Evolutionary conservation across 768 basidiomycete genomes (phyloP).

Genomic region (Tephrocybe sp.): DNA sequence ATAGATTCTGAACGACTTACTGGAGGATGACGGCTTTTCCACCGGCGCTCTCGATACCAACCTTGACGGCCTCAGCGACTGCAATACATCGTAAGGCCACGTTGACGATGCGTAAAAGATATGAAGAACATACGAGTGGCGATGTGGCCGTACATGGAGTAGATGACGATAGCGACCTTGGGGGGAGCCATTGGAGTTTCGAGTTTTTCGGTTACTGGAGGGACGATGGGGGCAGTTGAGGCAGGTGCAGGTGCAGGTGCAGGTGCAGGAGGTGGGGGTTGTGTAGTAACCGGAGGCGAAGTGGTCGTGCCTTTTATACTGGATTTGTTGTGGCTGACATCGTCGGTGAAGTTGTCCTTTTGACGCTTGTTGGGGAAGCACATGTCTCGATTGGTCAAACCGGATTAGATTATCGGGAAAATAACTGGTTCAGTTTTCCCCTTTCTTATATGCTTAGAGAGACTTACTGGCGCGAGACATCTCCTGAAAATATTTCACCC

Average conservation of each 20-base stretch:
- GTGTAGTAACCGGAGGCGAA: slow-evolving; percentile 10
- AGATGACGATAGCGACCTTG: slow-evolving; percentile 69
- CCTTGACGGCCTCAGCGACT: slow-evolving; percentile 64
- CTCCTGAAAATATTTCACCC: neutral
- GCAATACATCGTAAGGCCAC: slow-evolving; percentile 7
- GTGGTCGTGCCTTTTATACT: slow-evolving; percentile 27
- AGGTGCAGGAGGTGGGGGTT: slow-evolving; percentile 14
- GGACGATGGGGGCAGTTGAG: slow-evolving; percentile 12
- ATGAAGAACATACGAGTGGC: slow-evolving; percentile 53
- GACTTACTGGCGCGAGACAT: neutral
- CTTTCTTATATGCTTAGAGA: slow-evolving; percentile 17
- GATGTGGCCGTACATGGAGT: slow-evolving; percentile 76
- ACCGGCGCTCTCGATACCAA: slow-evolving; percentile 47
- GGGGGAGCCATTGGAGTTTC: slow-evolving; percentile 43
- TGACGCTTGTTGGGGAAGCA: slow-evolving; percentile 34
- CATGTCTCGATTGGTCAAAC: slow-evolving; percentile 22
- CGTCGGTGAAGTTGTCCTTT: slow-evolving; percentile 30
- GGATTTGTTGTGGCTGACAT: slow-evolving; percentile 17
- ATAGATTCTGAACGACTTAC: slow-evolving; percentile 31
- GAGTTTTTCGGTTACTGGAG: slow-evolving; percentile 17
- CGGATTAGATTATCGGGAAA: slow-evolving; percentile 5
- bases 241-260: slow-evolving; percentile 6
- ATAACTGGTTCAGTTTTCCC: neutral
- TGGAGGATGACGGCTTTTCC: slow-evolving; percentile 55
- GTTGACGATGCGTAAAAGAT: neutral